Conservation (phyloP, 176 grass and related monocot species). For the Aechmea fasciata region DNA sequence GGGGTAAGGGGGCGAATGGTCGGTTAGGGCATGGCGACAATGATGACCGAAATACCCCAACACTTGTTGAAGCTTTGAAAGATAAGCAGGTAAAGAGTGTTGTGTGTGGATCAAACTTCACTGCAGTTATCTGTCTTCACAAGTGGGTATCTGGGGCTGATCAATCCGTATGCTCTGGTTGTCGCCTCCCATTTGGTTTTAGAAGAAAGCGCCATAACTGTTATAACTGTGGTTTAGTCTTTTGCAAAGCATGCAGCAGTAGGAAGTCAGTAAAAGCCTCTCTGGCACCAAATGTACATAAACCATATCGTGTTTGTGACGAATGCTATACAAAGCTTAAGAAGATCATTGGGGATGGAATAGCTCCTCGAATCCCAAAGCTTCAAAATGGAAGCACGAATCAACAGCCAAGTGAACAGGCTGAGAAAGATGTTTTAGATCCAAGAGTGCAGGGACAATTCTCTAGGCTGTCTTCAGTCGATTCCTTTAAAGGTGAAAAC, state of each 20-base stretch:
- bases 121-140: constrained; percentile 47
- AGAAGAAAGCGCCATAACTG: constrained; percentile 74
- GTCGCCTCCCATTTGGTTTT: constrained; percentile 53
- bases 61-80: constrained; percentile 56
- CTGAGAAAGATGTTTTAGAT: constrained; percentile 26
- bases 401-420: constrained; percentile 30
- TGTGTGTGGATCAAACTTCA: constrained; percentile 54
- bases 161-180: constrained; percentile 53
- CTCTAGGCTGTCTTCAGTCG: constrained; percentile 40
- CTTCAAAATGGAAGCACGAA: constrained; percentile 23
- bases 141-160: constrained; percentile 47
- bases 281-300: constrained; percentile 52
- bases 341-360: constrained; percentile 6
- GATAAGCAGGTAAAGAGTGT: constrained; percentile 75
- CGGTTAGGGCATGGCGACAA: constrained; percentile 51
- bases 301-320: constrained; percentile 63
- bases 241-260: constrained; percentile 61
- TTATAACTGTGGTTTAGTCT: constrained; percentile 69
- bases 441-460: constrained; percentile 27
- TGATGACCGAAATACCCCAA: constrained; percentile 39
- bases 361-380: constrained; percentile 22
- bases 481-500: constrained; percentile 34
- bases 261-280: constrained; percentile 53
- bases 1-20: constrained; percentile 66
- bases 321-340: constrained; percentile 57